Conservation (phyloP, 169 alveolate species). For the Ichthyophthirius multifiliis region DNA sequence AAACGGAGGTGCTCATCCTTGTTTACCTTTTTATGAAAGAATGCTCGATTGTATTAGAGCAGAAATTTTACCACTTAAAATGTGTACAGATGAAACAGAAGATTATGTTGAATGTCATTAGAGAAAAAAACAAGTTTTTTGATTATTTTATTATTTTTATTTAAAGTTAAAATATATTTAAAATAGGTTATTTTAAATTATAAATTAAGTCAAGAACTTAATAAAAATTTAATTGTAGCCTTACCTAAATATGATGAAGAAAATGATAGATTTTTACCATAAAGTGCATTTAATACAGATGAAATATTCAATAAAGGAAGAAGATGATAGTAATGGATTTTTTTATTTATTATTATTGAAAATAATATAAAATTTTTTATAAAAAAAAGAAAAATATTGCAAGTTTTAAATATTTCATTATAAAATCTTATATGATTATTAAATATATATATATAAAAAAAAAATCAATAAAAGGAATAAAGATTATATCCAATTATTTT, state of each 20-base stretch:
- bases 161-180: too few relatives aligned
- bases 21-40: constrained; percentile 15
- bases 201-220: not conserved
- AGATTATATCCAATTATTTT: too few relatives aligned
- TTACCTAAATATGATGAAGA: constrained; percentile 11
- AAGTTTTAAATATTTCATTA: too few relatives aligned
- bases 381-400: too few relatives aligned
- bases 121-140: not conserved
- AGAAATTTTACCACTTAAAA: not conserved
- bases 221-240: not conserved
- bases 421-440: too few relatives aligned
- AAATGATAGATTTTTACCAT: not conserved
- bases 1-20: constrained; percentile 4
- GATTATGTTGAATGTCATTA: constrained; percentile 11
- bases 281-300: not conserved
- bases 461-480: too few relatives aligned
- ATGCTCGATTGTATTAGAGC: not conserved
- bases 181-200: not conserved
- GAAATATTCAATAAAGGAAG: not conserved
- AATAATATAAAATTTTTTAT: too few relatives aligned
- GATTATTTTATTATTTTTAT: too few relatives aligned
- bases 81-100: constrained; percentile 2
- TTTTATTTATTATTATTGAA: too few relatives aligned
- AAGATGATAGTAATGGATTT: too few relatives aligned
- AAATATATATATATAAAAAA: too few relatives aligned